Base-by-base conservation (phyloP, 495 filamentous ascomycete species). In the Choiromyces venosus region DNA sequence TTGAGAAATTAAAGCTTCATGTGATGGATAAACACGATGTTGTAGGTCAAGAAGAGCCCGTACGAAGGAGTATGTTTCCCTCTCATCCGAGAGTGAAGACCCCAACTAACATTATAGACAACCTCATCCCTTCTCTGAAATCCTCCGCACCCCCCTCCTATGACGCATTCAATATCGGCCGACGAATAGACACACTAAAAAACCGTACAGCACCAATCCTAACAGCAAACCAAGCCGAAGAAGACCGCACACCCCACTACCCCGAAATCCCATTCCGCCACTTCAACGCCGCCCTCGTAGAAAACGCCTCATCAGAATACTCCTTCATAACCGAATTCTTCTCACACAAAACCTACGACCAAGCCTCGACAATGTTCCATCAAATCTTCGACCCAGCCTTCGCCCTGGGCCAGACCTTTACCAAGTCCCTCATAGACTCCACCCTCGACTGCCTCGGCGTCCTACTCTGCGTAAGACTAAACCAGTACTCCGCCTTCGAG, bases 241-340 rank as follows among this genome's bases (percentile, higher is more conserved):
- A 98, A 80, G 91, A 94, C 79, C 90, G 91, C 73, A 83, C 87
- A 4, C 89, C 89, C 9, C 93, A 97, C 80, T 93, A 95, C 74
- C 89, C 97, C 37, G 95, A 99, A 83, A 85, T 89, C 1, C 91
- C 92, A 19, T 99, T 99, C 83, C 89, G 91, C 37, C 92, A 95
- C 79, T 98, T 97, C 86, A 97, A 97, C 79, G 88, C 95, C 39
- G 95, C 95, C 2, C 85, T 99, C 33, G 86, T 97, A 72, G 95
- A 98, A 84, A 99, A 99, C 80, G 89, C 92, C 1, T 92, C 92
- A n/a, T 89, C 93, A 33, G 95, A 99, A 82, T 98, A 98, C 82
- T 91, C 92, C 12, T 98, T 99, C 79, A 87, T 98, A 66, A 91
- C 92, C 1, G 85, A 91, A 37, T 97, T 97, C 84, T 97, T 99